Evolutionary conservation across 495 filamentous ascomycete genomes (phyloP), one percentile per base, ranked within the genome.

Genomic region (Pyronema omphalodes): DNA sequence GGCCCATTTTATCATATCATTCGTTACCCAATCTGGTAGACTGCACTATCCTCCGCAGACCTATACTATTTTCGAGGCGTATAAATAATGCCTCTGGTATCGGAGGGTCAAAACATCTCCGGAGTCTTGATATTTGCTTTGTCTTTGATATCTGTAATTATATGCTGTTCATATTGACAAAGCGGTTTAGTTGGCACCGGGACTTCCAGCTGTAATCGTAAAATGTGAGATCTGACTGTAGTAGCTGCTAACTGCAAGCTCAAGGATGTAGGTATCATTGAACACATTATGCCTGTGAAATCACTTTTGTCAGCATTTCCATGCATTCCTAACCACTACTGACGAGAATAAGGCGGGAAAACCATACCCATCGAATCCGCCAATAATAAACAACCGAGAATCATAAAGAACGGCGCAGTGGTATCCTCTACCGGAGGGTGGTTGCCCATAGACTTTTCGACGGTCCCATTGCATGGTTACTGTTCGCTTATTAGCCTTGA

Each of bases 171-270:
- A 29, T 29, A 29, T 29, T 29, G 23, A 29, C 5, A 29, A 29
- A 29, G 23, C 23, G 5, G 5, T 29, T 29, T 29, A 29, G 23
- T 29, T 29, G 23, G 23, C 23, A 29, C 23, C 23, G 23, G 23
- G 23, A 29, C 23, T 29, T 29, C 23, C 23, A 29, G 23, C 23
- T 29, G 23, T 29, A 29, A 29, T 29, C 23, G 23, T 9, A 37
- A 82, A 82, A 62, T 81, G 76, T 57, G 75, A 78, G 60, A 82
- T 82, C 60, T 82, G 78, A 46, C 76, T 78, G 55, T 81, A 82
- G 59, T 82, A 82, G 34, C 78, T 73, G 58, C 79, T 77, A 5
- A 81, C 76, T 3, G 76, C 78, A 45, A 82, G 67, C 63, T 82
- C 78, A 18, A 82, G 68, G 4, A 79, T 69, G 69, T 73, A 78